Conservation (phyloP, 352 stramenopile species). For the Phytophthora colocasiae region DNA sequence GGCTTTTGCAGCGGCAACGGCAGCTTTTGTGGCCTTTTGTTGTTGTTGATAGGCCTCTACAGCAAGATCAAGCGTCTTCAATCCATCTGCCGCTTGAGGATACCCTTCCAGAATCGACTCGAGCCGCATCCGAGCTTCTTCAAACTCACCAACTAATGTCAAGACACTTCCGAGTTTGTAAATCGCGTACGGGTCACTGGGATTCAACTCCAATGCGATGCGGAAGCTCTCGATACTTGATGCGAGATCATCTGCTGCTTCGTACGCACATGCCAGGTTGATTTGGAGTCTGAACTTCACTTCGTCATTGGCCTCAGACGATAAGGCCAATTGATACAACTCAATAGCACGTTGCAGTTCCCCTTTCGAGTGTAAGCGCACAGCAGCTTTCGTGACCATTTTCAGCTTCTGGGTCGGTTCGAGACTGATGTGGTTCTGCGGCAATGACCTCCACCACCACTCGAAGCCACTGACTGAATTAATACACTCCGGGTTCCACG, state of each 20-base stretch:
- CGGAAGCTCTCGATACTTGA: constrained; percentile 54
- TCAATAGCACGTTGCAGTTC: constrained; percentile 71
- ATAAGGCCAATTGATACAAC: constrained; percentile 70
- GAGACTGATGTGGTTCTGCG: constrained; percentile 63
- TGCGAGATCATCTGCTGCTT: constrained; percentile 47
- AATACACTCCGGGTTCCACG: constrained; percentile 78
- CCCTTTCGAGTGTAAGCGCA: constrained; percentile 68
- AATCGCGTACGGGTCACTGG: constrained; percentile 55
- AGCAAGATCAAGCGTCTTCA: constrained; percentile 44
- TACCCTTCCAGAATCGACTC: constrained; percentile 55
- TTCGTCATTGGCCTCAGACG: constrained; percentile 60
- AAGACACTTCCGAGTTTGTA: constrained; percentile 70
- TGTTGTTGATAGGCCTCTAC: constrained; percentile 27
- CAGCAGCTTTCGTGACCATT: constrained; percentile 78
- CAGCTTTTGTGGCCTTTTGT: constrained; percentile 36
- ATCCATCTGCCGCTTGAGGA: constrained; percentile 54
- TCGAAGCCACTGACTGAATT: constrained; percentile 82
- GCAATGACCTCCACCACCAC: constrained; percentile 84
- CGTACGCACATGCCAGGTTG: constrained; percentile 72
- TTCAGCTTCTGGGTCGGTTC: constrained; percentile 82
- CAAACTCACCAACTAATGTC: constrained; percentile 42
- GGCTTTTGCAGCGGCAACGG: constrained; percentile 43
- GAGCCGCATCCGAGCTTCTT: constrained; percentile 48
- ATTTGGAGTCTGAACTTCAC: constrained; percentile 71
- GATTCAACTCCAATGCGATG: constrained; percentile 50